Evolutionary conservation across 2,329 filamentous ascomycete species (phyloP).

Genomic region (Beauveria pseudobassiana): DNA sequence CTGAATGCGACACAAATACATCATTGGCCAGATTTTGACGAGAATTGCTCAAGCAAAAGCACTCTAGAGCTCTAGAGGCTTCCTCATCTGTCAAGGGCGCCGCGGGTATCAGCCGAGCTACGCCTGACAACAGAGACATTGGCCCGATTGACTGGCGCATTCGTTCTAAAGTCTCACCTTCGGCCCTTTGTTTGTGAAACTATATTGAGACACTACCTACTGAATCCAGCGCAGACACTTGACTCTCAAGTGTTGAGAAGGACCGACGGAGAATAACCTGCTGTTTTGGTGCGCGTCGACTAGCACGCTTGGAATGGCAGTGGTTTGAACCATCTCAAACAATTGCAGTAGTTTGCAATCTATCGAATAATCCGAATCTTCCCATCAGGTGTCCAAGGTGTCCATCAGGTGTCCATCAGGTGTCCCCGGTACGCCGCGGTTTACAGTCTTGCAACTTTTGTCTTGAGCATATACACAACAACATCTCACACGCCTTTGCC

Average conservation of each 20-base stretch:
- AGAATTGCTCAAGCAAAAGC: neutral
- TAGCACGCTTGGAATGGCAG: conserved; percentile 3
- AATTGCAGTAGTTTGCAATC: neutral
- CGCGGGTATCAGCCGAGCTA: neutral
- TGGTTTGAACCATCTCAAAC: neutral
- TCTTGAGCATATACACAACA: neutral
- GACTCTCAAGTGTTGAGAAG: neutral
- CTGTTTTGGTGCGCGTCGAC: conserved; percentile 1
- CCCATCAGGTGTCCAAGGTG: no score
- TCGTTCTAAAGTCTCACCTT: conserved; percentile 1
- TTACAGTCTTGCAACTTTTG: neutral
- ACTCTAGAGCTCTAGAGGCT: neutral
- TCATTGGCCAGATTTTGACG: neutral
- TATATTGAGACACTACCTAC: neutral
- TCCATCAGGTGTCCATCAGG: neutral
- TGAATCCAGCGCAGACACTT: neutral
- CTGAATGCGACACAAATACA: no score
- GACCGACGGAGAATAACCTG: conserved; percentile 7
- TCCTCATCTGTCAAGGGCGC: neutral
- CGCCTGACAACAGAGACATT: conserved; percentile 8
- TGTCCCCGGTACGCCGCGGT: neutral
- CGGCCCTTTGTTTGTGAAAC: conserved; percentile 10
- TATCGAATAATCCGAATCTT: neutral
- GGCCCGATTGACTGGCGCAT: conserved; percentile 7
- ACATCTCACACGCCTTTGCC: neutral